These are phyloP conservation scores for Lyophyllum semitale DNA, from an alignment of 768 basidiomycete species.

Conservation along the genomic window DNA sequence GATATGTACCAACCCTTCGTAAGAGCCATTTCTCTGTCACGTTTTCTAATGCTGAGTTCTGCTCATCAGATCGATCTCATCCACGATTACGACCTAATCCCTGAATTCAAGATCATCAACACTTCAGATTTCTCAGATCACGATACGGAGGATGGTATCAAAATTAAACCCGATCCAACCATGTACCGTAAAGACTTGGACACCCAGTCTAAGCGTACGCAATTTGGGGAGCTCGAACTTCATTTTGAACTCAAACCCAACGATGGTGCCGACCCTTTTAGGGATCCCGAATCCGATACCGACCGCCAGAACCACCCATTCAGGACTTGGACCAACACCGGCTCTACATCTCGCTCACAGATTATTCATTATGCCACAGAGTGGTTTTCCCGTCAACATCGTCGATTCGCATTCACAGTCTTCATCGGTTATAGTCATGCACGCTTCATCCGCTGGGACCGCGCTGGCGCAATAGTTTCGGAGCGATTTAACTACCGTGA, in stretches of 20 bases:
- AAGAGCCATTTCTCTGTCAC: background rate
- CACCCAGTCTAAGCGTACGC: background rate
- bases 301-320: background rate
- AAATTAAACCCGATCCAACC: constrained; percentile 3
- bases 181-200: constrained; percentile 7
- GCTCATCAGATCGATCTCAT: constrained; percentile 3
- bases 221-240: constrained; percentile 10
- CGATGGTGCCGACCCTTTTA: constrained; percentile 13
- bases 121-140: constrained; percentile 7
- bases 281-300: background rate
- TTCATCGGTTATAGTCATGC: constrained; percentile 23
- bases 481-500: constrained; percentile 23
- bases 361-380: constrained; percentile 22
- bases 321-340: background rate
- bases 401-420: constrained; percentile 28
- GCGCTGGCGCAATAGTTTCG: constrained; percentile 33
- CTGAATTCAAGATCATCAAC: constrained; percentile 13
- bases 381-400: constrained; percentile 26
- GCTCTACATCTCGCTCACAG: constrained; percentile 20
- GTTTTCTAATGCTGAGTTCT: background rate
- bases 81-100: background rate
- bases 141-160: background rate
- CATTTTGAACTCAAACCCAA: constrained; percentile 19
- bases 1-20: constrained; percentile 7
- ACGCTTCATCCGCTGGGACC: constrained; percentile 35